Percentiles rank a stretch among this genome's conserved stretches.
These are phyloP conservation scores for Penicillium diatomitis DNA, from an alignment of 495 filamentous ascomycete genomes.

Conservation along the genomic window DNA sequence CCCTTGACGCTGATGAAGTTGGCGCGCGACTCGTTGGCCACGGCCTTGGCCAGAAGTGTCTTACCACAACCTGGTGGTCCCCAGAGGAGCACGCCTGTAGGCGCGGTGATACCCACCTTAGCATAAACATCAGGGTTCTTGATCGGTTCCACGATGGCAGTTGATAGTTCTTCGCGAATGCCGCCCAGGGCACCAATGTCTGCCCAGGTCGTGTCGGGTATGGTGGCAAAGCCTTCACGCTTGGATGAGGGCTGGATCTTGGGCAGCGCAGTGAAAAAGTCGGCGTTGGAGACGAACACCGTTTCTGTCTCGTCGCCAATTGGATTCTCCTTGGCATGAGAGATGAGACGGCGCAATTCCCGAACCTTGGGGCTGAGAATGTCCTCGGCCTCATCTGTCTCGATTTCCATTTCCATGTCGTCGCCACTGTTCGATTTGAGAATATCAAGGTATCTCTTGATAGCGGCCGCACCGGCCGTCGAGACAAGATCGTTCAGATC, in stretches of 20 bases:
- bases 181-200: constrained; percentile 79
- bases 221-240: constrained; percentile 92
- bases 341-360: constrained; percentile 45
- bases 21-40: constrained; percentile 87
- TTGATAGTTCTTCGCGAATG: constrained; percentile 73
- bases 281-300: constrained; percentile 46
- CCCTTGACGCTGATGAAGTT: constrained; percentile 99
- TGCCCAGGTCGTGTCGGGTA: constrained; percentile 93
- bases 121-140: constrained; percentile 71
- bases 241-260: constrained; percentile 89
- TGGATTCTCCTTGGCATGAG: constrained; percentile 41
- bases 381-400: constrained; percentile 23
- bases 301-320: constrained; percentile 34
- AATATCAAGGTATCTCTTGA: constrained; percentile 47
- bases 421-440: constrained; percentile 41
- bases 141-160: constrained; percentile 90
- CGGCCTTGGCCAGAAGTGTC: constrained; percentile 90
- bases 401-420: constrained; percentile 39
- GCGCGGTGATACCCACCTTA: constrained; percentile 74
- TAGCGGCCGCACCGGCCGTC: constrained; percentile 58
- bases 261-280: constrained; percentile 70
- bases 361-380: constrained; percentile 35
- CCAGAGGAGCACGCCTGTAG: constrained; percentile 90
- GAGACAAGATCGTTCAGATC: constrained; percentile 80
- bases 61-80: constrained; percentile 96